Conservation (phyloP, 1,284 basidiomycete genomes). For the Ganoderma meredithae region DNA sequence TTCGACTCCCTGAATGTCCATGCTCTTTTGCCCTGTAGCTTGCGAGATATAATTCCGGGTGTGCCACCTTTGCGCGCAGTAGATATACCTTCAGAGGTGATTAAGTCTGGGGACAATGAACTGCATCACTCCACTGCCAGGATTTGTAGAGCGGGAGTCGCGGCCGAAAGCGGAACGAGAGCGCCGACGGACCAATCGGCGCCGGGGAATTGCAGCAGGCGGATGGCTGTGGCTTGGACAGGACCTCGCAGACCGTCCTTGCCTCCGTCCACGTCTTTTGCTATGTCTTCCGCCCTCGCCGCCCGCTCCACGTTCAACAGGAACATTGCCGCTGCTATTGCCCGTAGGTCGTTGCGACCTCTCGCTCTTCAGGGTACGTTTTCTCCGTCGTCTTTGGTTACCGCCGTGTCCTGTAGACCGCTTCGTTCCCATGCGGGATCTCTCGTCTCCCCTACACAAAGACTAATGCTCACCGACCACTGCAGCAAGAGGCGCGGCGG, state of each 20-base stretch:
- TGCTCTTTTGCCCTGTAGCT: not conserved
- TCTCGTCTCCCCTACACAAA: not conserved
- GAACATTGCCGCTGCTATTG: conserved; percentile 49
- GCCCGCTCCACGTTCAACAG: conserved; percentile 57
- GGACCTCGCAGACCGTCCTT: conserved; percentile 7
- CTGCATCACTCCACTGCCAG: not conserved
- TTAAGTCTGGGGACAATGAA: not conserved
- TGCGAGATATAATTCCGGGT: too few relatives aligned
- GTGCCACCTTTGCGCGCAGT: not conserved
- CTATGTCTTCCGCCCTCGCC: conserved; percentile 60
- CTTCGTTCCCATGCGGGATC: conserved; percentile 1
- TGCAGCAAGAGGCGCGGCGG: conserved; percentile 39
- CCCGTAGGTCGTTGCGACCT: conserved; percentile 49
- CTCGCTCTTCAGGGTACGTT: conserved; percentile 40
- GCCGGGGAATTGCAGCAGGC: conserved; percentile 23
- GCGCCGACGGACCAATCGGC: conserved; percentile 32
- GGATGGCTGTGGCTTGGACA: conserved; percentile 16
- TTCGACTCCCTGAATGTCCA: conserved; percentile 32
- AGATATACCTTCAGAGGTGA: too few relatives aligned
- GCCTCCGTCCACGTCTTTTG: conserved; percentile 35
- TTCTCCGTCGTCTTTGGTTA: conserved; percentile 35
- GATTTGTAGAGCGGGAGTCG: conserved; percentile 10
- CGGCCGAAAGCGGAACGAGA: conserved; percentile 31
- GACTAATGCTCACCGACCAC: not conserved
- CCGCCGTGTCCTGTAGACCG: conserved; percentile 2